Base-by-base conservation (phyloP, 2,329 filamentous ascomycete genomes). In the Lasiodiplodia hormozganensis region DNA sequence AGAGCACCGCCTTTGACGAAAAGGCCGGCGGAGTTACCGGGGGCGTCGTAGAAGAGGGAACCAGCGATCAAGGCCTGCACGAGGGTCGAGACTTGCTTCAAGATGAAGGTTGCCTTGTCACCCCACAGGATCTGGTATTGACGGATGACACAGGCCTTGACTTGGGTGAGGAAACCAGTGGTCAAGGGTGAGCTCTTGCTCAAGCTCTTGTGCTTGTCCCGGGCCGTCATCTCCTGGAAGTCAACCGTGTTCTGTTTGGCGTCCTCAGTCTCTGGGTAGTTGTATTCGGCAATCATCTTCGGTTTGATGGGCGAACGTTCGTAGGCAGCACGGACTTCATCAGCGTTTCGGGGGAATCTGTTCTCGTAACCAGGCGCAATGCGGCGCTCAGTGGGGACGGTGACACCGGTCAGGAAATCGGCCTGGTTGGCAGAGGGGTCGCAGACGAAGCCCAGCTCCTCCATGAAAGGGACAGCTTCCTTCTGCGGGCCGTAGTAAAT, bases 341-440 rank as follows among this genome's bases (percentile, higher is more conserved):
- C 76, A 1, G 80, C 78, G 11, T 77, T 83, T 21, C 81, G 77
- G 7, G 83, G 83, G 8, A 83, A 81, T 21, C 73, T 73, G 66
- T 76, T 70, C 69, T 84, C 82, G 56, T 73, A 84, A 2, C 79
- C 81, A 12, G 73, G 69, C 11, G 73, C 74, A 21, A 83, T 78
- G n/a, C 78, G 68, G 65, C 82, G 77, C 69, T 84, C 82, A 38
- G 76, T 75, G 1, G 82, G 72, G 5, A 80, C 81, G 2, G 88
- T 92, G 69, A 94, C 87, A 4, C 89, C 91, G 0, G 91, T 94
- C n/a, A 94, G 79, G 76, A 92, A 94, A 73, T 95, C 92, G 1
- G 87, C 88, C 0, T 88, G 88, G 0, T 90, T 93, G 36, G 89
- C 86, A 5, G 87, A 86, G 6, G 88, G 84, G 0, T 83, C 82